A percentile compares a stretch with the other conserved stretches of the same genome.
phyloP scores from a whole-genome alignment of 2,329 filamentous ascomycete genomes.

The Fusarium newnesense region DNA sequence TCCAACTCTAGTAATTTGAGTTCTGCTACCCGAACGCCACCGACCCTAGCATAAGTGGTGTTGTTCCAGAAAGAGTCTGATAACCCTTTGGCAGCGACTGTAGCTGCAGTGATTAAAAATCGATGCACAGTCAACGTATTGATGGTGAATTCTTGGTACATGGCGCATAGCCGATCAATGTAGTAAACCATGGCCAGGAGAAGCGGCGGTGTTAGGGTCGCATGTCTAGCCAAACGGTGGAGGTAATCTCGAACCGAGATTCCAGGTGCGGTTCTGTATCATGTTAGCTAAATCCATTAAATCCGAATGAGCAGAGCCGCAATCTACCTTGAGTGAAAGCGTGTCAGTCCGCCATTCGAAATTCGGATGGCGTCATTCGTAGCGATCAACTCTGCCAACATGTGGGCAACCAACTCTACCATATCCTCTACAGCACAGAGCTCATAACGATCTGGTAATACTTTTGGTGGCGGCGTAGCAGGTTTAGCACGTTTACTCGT shows the following conservation, averaged over 20 bases:
- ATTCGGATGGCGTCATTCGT: constrained; percentile 89
- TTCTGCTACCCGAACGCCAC: constrained; percentile 90
- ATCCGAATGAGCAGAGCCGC: not conserved
- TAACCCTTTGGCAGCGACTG: constrained; percentile 93
- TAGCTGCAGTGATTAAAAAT: constrained; percentile 94
- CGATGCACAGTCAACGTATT: constrained; percentile 96
- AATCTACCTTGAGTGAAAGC: constrained; percentile 89
- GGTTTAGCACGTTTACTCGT: constrained; percentile 65
- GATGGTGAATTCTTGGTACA: constrained; percentile 95
- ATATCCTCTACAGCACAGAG: constrained; percentile 84
- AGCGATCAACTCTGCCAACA: constrained; percentile 94
- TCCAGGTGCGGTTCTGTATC: constrained; percentile 73
- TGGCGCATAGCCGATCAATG: constrained; percentile 90
- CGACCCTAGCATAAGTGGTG: constrained; percentile 92
- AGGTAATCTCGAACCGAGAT: constrained; percentile 97
- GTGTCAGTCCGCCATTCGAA: constrained; percentile 81
- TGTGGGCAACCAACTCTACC: constrained; percentile 89
- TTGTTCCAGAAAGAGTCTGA: constrained; percentile 99
- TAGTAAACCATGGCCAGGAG: constrained; percentile 99
- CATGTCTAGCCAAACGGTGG: constrained; percentile 90
- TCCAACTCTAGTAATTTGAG: constrained; percentile 92
- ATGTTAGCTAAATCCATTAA: constrained; percentile 36
- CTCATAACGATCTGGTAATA: constrained; percentile 81
- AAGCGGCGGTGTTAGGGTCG: constrained; percentile 90
- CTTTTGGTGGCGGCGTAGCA: constrained; percentile 62